Evolutionary conservation across 768 basidiomycete species (phyloP).

Genomic region (Termitomyces sp.): DNA sequence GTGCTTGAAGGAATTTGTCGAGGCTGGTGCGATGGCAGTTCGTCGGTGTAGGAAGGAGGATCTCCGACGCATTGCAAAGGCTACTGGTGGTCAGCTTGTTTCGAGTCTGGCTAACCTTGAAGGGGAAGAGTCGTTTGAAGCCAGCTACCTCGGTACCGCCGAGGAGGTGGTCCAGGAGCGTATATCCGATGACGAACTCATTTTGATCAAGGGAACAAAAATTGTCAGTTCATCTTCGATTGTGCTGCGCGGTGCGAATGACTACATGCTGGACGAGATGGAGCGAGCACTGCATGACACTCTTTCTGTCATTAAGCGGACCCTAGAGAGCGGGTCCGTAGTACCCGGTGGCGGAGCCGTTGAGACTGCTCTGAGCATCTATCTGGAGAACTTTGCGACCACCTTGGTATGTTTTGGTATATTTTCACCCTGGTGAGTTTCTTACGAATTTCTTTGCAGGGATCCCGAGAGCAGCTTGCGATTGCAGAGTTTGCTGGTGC

Average conservation of each 20-base stretch:
- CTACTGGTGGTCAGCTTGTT: slow-evolving; percentile 92
- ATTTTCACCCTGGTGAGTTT: slow-evolving; percentile 2
- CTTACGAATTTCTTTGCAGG: slow-evolving; percentile 46
- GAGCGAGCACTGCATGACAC: slow-evolving; percentile 95
- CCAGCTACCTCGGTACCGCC: slow-evolving; percentile 84
- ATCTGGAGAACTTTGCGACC: slow-evolving; percentile 98
- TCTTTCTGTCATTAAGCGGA: slow-evolving; percentile 93
- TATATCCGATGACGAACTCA: slow-evolving; percentile 97
- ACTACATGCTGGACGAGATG: slow-evolving; percentile 99
- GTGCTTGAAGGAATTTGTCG: slow-evolving; percentile 97
- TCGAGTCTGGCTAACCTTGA: slow-evolving; percentile 94
- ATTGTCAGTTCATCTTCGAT: slow-evolving; percentile 92
- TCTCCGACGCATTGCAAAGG: slow-evolving; percentile 93
- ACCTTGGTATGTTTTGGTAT: slow-evolving; percentile 70
- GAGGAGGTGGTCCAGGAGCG: slow-evolving; percentile 97
- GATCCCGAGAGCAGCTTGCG: slow-evolving; percentile 95
- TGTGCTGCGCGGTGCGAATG: slow-evolving; percentile 94
- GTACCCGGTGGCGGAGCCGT: slow-evolving; percentile 98
- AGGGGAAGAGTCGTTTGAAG: slow-evolving; percentile 96
- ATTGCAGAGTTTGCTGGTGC: slow-evolving; percentile 98
- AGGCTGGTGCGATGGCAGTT: slow-evolving; percentile 98
- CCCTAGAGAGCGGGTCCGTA: slow-evolving; percentile 91
- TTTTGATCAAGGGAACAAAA: slow-evolving; percentile 96
- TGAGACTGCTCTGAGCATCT: slow-evolving; percentile 94
- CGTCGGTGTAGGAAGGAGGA: slow-evolving; percentile 98